These are phyloP conservation scores for Cardamine resedifolia DNA, from an alignment of 345 rosid genomes.

Conservation along the genomic window DNA sequence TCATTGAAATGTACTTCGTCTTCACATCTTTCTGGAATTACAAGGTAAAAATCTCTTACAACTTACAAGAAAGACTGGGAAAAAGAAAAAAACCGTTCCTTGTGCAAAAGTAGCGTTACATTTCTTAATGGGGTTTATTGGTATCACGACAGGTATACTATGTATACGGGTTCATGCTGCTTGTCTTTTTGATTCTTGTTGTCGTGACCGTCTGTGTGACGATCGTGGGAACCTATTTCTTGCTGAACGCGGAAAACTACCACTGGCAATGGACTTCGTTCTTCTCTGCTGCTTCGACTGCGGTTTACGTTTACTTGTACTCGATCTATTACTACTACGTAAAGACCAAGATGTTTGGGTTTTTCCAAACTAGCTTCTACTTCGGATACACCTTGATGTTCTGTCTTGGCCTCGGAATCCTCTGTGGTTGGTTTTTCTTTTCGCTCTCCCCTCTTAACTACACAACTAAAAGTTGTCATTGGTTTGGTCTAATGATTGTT, in stretches of 20 bases:
- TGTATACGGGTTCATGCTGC: constrained; percentile 91
- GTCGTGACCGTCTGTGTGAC: constrained; percentile 91
- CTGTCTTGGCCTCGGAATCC: constrained; percentile 91
- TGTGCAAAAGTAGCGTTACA: too few species aligned
- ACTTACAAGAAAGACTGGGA: too few species aligned
- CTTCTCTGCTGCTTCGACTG: constrained; percentile 93
- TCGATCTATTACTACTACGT: constrained; percentile 84
- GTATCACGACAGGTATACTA: constrained; percentile 68
- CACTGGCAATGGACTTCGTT: constrained; percentile 99
- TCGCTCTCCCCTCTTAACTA: neutral
- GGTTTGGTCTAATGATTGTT: neutral
- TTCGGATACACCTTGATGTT: constrained; percentile 97
- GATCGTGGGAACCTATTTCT: constrained; percentile 87
- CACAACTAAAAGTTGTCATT: neutral
- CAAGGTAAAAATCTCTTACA: too few species aligned
- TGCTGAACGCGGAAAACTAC: constrained; percentile 91
- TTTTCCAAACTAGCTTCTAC: constrained; percentile 97
- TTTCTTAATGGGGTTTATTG: neutral
- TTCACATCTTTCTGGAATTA: constrained; percentile 98
- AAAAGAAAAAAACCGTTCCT: too few species aligned
- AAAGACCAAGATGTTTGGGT: constrained; percentile 96
- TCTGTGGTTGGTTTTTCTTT: constrained; percentile 68
- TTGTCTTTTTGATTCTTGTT: constrained; percentile 82
- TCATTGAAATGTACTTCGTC: constrained; percentile 95
- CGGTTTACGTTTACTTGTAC: constrained; percentile 84